Base-by-base conservation (phyloP, 495 filamentous ascomycete species). In the Tricharina praecox region DNA sequence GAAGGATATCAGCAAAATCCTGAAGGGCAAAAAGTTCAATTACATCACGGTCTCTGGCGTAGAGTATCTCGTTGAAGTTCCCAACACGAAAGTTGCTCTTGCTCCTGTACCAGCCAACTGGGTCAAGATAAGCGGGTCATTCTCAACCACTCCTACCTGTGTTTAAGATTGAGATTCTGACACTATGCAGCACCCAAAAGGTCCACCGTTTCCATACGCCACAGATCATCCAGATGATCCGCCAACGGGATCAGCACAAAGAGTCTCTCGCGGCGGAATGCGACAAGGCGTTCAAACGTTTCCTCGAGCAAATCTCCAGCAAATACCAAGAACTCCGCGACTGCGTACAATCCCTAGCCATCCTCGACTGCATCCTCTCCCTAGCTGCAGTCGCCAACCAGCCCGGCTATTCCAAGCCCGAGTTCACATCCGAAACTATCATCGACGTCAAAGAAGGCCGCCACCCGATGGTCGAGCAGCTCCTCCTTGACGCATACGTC, bases 381-480 rank as follows among this genome's bases (percentile, higher is more conserved):
- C 76, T 96, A 23, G 78, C 87, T 23, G 73, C 76, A 3, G 79
- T 95, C 15, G 86, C 92, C 30, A 65, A 66, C 8, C 81, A 93
- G 43, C 92, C 92, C 0, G 85, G 85, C 49, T 99, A 96, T 63
- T 73, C 71, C 60, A 95, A 93, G 57, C 90, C 90, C 11, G 73
- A 75, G 20, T 94, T 84, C 65, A 61, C 70, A 24, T 58, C 64
- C 3, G 26, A 25, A n/a, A 24, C 45, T 20, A 26, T 32, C 1
- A 79, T 99, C 48, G 61, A 70, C 50, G 77, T 99, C 51, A 63
- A 72, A 32, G 74, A 73, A 44, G 90, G 85, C 43, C 78, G 90
- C 3, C 92, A 99, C 65, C 90, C 90, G 23, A 95, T 96, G 77
- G 85, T 94, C 32, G 90, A 99, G 61, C 84, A 88, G 53, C 75